Evolutionary conservation across 805 yeast genomes (phyloP), one percentile per base, ranked within the genome.

Genomic region (Peterozyma toletana): DNA sequence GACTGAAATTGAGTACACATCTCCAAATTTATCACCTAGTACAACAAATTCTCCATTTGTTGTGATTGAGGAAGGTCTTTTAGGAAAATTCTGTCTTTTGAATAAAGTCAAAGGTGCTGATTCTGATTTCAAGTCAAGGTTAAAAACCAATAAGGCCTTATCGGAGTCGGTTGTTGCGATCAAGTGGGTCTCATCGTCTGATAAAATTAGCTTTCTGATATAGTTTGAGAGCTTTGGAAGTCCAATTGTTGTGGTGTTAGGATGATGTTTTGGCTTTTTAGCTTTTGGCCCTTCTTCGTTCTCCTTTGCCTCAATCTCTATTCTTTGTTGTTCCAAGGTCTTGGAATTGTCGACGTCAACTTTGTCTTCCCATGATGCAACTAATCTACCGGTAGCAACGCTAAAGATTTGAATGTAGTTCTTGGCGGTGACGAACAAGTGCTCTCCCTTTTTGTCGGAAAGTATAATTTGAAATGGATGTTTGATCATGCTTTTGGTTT

Each of bases 11-110:
- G 73, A 60, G 59, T 86, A 93, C 5, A 89, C 96, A 63, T 93
- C 99, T 39, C 99, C 99, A 58, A 91, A 93, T 66, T 93, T 93
- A 61, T 93, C 99, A 16, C 95, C 96, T 18, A 90, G 74, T 2
- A 88, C 60, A 7, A 90, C 62, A 11, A 65, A 63, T 7, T 56
- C 50, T 47, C 75, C 78, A 31, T 83, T 71, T 1, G 80, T 64
- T 7, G 86, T 69, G 15, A 89, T 70, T 1, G 96, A 81, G 52
- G 88, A 83, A n/a, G 98, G 98, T 62, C 98, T 80, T 62, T 91
- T 91, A 33, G 96, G 89, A 55, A 87, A 83, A 5, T 76, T 73
- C 57, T 88, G 91, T 54, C 91, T 78, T 56, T 84, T 83, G 35
- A 75, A 53, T 15, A 83, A 59, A 17, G 57, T 58, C 33, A 86